phyloP scores from a whole-genome alignment of 495 filamentous ascomycete species.

The Gamarada debralockiae region DNA sequence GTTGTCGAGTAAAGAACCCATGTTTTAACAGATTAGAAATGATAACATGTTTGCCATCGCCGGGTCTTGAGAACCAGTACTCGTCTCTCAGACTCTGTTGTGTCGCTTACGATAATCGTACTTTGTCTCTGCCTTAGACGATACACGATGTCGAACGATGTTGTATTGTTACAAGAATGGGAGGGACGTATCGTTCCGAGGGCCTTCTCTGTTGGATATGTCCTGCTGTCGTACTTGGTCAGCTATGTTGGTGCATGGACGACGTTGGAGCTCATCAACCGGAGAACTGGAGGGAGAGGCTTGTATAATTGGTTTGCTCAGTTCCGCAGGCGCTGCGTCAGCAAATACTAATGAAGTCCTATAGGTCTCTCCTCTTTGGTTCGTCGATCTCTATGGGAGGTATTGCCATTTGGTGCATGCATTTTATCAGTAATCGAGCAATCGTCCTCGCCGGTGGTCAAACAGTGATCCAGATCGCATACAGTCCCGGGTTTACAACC shows the following conservation, averaged over 20 bases:
- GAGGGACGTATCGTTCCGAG: conserved; percentile 41
- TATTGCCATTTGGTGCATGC: conserved; percentile 69
- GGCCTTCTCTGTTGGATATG: conserved; percentile 57
- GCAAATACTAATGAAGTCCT: background rate
- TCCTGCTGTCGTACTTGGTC: conserved; percentile 73
- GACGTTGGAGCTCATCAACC: conserved; percentile 78
- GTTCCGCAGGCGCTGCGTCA: conserved; percentile 4
- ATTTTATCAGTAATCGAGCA: conserved; percentile 82
- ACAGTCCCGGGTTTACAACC: conserved; percentile 67
- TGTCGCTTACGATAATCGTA: no score
- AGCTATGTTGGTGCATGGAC: conserved; percentile 74
- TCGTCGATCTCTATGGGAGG: conserved; percentile 78
- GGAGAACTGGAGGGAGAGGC: conserved; percentile 63
- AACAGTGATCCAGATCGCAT: conserved; percentile 61
- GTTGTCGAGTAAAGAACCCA: no score
- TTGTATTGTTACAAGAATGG: background rate
- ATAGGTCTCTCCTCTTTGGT: conserved; percentile 65
- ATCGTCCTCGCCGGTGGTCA: conserved; percentile 63
- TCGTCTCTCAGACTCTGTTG: no score
- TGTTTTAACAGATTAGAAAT: no score
- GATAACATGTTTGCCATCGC: no score
- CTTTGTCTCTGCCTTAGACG: no score
- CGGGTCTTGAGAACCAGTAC: no score
- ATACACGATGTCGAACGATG: background rate
- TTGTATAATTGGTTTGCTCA: conserved; percentile 70